Conservation (phyloP, 2,329 filamentous ascomycete genomes). For the Aspergillus cejpii region DNA sequence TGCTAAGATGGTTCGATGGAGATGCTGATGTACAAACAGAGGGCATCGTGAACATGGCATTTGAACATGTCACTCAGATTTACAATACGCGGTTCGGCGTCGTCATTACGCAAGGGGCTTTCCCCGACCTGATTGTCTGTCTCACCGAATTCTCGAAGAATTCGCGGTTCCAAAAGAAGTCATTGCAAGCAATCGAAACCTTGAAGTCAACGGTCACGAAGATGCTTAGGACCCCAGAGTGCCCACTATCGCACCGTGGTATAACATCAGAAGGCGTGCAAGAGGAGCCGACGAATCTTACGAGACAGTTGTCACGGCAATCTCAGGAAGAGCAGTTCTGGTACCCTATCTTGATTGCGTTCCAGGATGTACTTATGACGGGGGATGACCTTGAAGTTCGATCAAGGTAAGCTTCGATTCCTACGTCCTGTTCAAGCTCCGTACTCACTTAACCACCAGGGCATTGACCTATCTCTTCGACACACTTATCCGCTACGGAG, state of each 20-base stretch:
- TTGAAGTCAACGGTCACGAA: slow-evolving; percentile 88
- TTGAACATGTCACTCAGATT: slow-evolving; percentile 91
- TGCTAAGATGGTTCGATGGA: not conserved
- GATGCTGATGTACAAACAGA: slow-evolving; percentile 48
- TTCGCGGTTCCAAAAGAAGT: slow-evolving; percentile 97
- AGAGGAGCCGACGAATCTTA: slow-evolving; percentile 45
- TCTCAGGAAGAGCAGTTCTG: slow-evolving; percentile 96
- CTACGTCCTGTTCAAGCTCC: not conserved
- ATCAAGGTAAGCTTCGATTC: slow-evolving; percentile 45
- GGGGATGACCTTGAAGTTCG: slow-evolving; percentile 96
- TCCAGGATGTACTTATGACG: slow-evolving; percentile 98
- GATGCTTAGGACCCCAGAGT: slow-evolving; percentile 94
- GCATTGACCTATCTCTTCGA: slow-evolving; percentile 97
- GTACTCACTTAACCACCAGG: slow-evolving; percentile 28
- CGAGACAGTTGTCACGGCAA: slow-evolving; percentile 64
- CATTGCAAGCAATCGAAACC: slow-evolving; percentile 87
- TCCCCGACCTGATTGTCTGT: slow-evolving; percentile 92
- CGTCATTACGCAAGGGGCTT: slow-evolving; percentile 92
- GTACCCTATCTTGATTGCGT: slow-evolving; percentile 97
- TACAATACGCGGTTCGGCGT: slow-evolving; percentile 94
- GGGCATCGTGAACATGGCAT: slow-evolving; percentile 91
- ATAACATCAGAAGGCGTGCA: slow-evolving; percentile 42
- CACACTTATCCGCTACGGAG: slow-evolving; percentile 79
- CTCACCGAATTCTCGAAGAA: slow-evolving; percentile 99
- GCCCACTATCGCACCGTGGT: slow-evolving; percentile 68